These are phyloP conservation scores for Rhizopogon rudus DNA, from an alignment of 768 basidiomycete genomes.

Conservation along the genomic window DNA sequence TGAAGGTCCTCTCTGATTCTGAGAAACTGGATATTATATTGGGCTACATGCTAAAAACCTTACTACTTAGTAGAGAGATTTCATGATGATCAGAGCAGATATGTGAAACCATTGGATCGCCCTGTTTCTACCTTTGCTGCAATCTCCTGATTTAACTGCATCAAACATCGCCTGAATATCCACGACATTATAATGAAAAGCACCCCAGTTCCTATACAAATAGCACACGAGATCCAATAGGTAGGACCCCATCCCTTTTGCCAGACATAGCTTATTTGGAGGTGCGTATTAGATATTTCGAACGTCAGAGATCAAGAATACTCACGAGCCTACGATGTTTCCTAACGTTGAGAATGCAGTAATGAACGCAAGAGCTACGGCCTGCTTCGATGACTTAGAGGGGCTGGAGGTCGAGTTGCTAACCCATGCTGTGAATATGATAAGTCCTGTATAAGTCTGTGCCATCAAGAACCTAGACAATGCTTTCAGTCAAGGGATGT, in stretches of 20 bases:
- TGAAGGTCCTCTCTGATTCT: constrained; percentile 12
- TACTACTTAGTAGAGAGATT: not conserved
- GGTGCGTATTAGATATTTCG: constrained; percentile 3
- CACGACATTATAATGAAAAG: constrained; percentile 46
- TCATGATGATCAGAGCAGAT: constrained; percentile 34
- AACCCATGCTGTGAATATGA: constrained; percentile 54
- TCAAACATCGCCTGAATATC: constrained; percentile 43
- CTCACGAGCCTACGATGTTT: constrained; percentile 79
- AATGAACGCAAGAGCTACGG: constrained; percentile 79
- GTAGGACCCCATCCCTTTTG: constrained; percentile 64
- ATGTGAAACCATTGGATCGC: constrained; percentile 36
- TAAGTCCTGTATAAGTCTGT: constrained; percentile 66
- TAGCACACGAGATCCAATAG: constrained; percentile 65
- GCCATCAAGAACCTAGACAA: constrained; percentile 67
- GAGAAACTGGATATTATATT: constrained; percentile 28
- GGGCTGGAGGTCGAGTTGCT: constrained; percentile 66
- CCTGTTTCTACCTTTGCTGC: constrained; percentile 29
- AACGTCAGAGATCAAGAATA: constrained; percentile 8
- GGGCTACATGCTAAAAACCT: constrained; percentile 32
- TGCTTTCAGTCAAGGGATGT: not conserved
- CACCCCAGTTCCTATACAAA: constrained; percentile 59
- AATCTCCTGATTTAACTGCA: constrained; percentile 32
- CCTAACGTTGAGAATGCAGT: constrained; percentile 74
- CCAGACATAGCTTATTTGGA: constrained; percentile 52
- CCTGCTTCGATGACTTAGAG: constrained; percentile 64